Evolutionary conservation across 2,329 filamentous ascomycete genomes (phyloP), one percentile per base, ranked within the genome.

Genomic region (Botrytis fragariae): DNA sequence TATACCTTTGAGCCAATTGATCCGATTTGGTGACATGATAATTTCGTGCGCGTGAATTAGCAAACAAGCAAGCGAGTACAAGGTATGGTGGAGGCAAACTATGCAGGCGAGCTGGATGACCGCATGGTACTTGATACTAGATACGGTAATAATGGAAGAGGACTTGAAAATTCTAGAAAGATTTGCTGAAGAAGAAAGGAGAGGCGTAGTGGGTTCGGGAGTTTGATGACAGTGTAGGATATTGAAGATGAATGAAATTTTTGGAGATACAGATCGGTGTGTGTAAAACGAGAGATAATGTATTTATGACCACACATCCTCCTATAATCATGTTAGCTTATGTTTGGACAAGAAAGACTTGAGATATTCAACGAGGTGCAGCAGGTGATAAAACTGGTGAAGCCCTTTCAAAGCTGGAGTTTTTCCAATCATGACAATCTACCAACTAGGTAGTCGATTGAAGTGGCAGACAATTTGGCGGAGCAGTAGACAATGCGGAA

Each of bases 291-390:
- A 44, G 32, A 57, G 18, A 32, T 48, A 5, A 35, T 35, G 69
- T 18, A 44, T 74, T 60, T 84, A 91, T 81, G 89, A 92, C 90
- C 90, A 92, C 69, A 92, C 90, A 79, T 92, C 90, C 87, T 92
- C 90, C 90, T 92, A 75, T 72, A 73, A 54, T 51, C 14, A 48
- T 48, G 48, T 73, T 44, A 54, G 71, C 65, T 62, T 74, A 45
- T 74, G 71, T 73, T 63, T 71, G 45, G 57, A 29, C 7, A 25
- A 18, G n/a, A 32, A 68, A 57, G 65, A 68, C 35, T 57, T 12
- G 9, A 25, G 9, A 18, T 44, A n/a, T 51, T 45, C 22, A 68
- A 54, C 9, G 39, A 0, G 2, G 16, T 48, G 42, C 20, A 7
- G 20, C 22, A 64, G 42, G 44, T 65, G 29, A 12, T 65, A 8